Evolutionary conservation across 192 early-diverging fungal species (phyloP).

Genomic region (Gamsiella multidivaricata): DNA sequence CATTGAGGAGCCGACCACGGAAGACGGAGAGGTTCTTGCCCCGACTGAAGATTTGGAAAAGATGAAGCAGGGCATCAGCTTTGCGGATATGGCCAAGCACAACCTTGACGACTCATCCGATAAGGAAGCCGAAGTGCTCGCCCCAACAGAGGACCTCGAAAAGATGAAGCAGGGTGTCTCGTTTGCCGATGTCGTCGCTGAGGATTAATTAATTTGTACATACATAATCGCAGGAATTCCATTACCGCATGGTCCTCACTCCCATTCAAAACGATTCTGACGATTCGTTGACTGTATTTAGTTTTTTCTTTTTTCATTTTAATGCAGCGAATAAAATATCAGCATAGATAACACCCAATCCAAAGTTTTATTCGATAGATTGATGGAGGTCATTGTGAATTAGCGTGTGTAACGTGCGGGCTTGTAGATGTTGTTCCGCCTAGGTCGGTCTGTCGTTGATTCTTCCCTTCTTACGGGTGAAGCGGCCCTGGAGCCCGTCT

Average conservation of each 20-base stretch:
- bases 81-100: constrained; percentile 2
- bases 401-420: constrained; percentile 46
- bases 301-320: too few relatives aligned
- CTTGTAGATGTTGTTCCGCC: constrained; percentile 43
- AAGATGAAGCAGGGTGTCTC: constrained; percentile 35
- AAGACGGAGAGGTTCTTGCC: constrained; percentile 3
- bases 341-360: too few relatives aligned
- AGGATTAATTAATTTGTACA: constrained; percentile 9
- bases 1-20: not conserved
- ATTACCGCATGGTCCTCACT: too few relatives aligned
- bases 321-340: too few relatives aligned
- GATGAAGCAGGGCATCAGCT: constrained; percentile 18
- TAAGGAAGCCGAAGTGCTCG: constrained; percentile 9
- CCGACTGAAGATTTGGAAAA: constrained; percentile 9
- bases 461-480: constrained; percentile 29
- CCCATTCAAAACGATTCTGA: too few relatives aligned
- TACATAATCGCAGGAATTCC: not conserved
- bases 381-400: not conserved
- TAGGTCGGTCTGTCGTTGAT: constrained; percentile 21
- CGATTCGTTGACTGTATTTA: too few relatives aligned
- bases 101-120: constrained; percentile 8
- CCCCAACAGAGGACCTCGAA: constrained; percentile 29
- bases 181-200: constrained; percentile 25
- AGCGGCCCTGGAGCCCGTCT: constrained; percentile 5
- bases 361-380: not conserved